Evolutionary conservation across 495 filamentous ascomycete genomes (phyloP), one percentile per base, ranked within the genome.

Genomic region (Amniculicola lignicola): DNA sequence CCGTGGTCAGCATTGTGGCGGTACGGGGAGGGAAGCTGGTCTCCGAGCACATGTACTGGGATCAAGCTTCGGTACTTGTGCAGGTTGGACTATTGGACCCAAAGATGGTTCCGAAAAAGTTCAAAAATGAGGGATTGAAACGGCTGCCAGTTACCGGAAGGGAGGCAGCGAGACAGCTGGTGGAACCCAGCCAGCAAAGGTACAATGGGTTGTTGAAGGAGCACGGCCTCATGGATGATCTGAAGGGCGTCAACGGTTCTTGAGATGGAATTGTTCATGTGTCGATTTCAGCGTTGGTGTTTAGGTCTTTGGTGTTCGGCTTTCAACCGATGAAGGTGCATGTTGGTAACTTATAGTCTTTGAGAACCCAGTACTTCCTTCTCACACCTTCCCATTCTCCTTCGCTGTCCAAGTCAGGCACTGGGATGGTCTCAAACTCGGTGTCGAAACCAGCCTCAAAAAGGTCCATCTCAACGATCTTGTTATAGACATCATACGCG

Each of bases 401-500:
- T 4, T 74, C 77, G 58, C 81, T 52, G 11, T 66, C 55, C n/a
- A 72, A 57, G 51, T 74, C 61, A 38, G 87, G 84, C n/a, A 96
- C 85, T 2, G 77, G 66, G 23, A 95, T 78, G 58, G 84, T 82
- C 43, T 86, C 81, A 88, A 89, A 98, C 43, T 89, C 85, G 4
- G 87, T 82, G 65, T 96, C 93, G 57, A 96, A 83, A 0, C 93
- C 94, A 16, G 89, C 90, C 61, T 96, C 92, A 50, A 87, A 83
- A 33, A 95, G 68, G 74, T 98, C 92, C 76, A 96, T 82, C 73
- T 97, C 93, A 12, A 86, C 81, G 6, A 98, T 89, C 67, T 90
- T 91, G 36, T 83, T 84, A 69, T 98, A 97, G 2, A 97, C 90
- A 76, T 97, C 93, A 66, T 96, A 96, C 68, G 88, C 92, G 45